A percentile compares a stretch with the other conserved stretches of the same genome.
Conservation (phyloP, 2,329 filamentous ascomycete species). For the Aspergillus piperis region DNA sequence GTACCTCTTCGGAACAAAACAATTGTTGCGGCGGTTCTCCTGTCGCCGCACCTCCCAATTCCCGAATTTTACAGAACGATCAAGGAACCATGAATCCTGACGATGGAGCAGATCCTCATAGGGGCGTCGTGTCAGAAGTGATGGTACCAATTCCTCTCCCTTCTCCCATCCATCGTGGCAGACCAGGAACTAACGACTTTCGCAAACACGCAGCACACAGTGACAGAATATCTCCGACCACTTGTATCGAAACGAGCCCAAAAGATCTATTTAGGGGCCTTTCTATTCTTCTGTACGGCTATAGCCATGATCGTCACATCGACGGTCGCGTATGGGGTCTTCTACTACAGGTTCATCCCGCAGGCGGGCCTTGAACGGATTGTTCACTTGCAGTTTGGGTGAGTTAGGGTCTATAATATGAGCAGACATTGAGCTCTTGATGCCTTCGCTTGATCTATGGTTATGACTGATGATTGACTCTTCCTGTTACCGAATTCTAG, state of each 20-base stretch:
- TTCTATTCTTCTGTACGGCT: conserved; percentile 56
- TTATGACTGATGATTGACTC: neutral
- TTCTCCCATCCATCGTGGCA: neutral
- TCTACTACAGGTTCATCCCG: conserved; percentile 70
- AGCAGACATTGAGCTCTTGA: neutral
- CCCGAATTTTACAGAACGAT: neutral
- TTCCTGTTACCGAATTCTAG: conserved; percentile 27
- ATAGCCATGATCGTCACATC: conserved; percentile 60
- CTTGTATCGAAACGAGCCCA: conserved; percentile 63
- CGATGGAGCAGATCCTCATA: conserved; percentile 11
- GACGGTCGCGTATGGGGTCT: conserved; percentile 62
- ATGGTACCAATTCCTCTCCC: conserved; percentile 17
- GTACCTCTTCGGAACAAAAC: neutral
- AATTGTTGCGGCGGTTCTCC: neutral
- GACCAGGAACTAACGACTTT: conserved; percentile 21
- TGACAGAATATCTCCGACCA: conserved; percentile 56
- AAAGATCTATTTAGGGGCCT: conserved; percentile 63
- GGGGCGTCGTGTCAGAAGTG: conserved; percentile 13
- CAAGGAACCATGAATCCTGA: conserved; percentile 19
- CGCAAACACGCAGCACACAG: conserved; percentile 48
- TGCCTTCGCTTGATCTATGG: neutral
- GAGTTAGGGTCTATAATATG: conserved; percentile 23
- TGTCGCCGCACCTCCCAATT: neutral
- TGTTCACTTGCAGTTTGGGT: conserved; percentile 68
- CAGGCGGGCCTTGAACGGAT: conserved; percentile 62